Base-by-base conservation (phyloP, 2,329 filamentous ascomycete species). In the Paecilomyces dactylethromorphus region DNA sequence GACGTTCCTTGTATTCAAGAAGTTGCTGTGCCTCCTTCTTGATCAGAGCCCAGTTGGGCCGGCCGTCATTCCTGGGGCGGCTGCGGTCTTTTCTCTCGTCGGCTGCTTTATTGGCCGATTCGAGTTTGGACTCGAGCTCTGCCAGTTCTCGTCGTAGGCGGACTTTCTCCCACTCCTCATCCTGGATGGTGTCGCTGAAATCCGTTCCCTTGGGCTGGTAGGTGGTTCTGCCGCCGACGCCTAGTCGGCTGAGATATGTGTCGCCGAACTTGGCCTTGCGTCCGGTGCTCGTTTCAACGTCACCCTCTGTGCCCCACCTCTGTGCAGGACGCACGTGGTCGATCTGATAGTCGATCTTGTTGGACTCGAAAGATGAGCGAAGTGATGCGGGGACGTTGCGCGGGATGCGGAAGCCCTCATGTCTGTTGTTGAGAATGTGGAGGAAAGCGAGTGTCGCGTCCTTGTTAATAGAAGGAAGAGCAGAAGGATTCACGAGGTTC, bases 261-360 rank as follows among this genome's bases (percentile, higher is more conserved):
- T 99, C 94, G 64, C 94, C 94, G 71, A 99, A 99, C 78, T 96
- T 97, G 67, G 92, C 89, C 78, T 99, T 99, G 70, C 90, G 89
- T 59, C 93, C 92, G 0, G 91, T 94, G 35, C 84, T 78, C 0
- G 93, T 97, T 64, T 84, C 84, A 56, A 95, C 91, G 70, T 92
- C 90, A 54, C 87, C 85, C 63, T 88, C 71, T n/a, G 86, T 84
- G 2, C 90, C 91, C 89, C 92, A 96, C 68, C 88, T 86, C 61
- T 89, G 89, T 45, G 85, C 81, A 2, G 86, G 85, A 58, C 82
- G 81, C 62, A 89, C 84, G 68, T 89, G 88, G 74, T 95, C 91
- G 60, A 97, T 74, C 70, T 96, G 91, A 78, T 97, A 99, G 77
- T 97, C 92, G 72, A 99, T 97, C 74, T 96, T 87, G 71, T 95